These are phyloP conservation scores for Pestalotiopsis sp. DNA, from an alignment of 2,329 filamentous ascomycete genomes.

Conservation along the genomic window DNA sequence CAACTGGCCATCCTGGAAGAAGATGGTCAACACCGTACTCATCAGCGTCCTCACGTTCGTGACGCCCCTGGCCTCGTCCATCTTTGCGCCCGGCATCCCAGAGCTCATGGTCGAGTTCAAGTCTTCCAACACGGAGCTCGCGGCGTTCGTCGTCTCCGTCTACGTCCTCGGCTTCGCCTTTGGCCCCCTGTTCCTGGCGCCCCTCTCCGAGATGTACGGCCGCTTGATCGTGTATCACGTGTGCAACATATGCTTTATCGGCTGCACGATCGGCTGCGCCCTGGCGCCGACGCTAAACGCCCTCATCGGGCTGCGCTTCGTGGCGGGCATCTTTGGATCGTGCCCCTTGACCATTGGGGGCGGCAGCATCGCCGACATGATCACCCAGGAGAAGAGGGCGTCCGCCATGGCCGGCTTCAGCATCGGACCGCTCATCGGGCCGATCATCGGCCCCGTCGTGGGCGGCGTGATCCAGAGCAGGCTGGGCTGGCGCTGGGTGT, in stretches of 20 bases:
- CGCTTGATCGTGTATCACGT: conserved; percentile 50
- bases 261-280: conserved; percentile 47
- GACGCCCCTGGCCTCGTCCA: conserved; percentile 15
- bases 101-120: conserved; percentile 15
- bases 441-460: conserved; percentile 35
- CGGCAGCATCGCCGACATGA: conserved; percentile 68
- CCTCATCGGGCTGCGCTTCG: conserved; percentile 61
- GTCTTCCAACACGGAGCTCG: conserved; percentile 10
- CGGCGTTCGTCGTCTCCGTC: conserved; percentile 15
- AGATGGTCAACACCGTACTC: conserved; percentile 3
- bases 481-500: conserved; percentile 40
- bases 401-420: conserved; percentile 46
- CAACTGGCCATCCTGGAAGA: conserved; percentile 48
- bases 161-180: conserved; percentile 18
- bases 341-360: conserved; percentile 67
- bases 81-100: conserved; percentile 16
- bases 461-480: conserved; percentile 35
- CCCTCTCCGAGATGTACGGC: conserved; percentile 60
- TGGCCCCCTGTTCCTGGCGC: conserved; percentile 59
- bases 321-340: conserved; percentile 64
- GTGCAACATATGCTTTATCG: conserved; percentile 45
- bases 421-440: conserved; percentile 30
- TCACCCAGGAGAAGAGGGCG: conserved; percentile 49
- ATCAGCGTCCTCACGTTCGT: conserved; percentile 15
- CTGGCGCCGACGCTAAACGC: conserved; percentile 49